Conservation (phyloP, 257 asterid species). For the Cordia subcordata region DNA sequence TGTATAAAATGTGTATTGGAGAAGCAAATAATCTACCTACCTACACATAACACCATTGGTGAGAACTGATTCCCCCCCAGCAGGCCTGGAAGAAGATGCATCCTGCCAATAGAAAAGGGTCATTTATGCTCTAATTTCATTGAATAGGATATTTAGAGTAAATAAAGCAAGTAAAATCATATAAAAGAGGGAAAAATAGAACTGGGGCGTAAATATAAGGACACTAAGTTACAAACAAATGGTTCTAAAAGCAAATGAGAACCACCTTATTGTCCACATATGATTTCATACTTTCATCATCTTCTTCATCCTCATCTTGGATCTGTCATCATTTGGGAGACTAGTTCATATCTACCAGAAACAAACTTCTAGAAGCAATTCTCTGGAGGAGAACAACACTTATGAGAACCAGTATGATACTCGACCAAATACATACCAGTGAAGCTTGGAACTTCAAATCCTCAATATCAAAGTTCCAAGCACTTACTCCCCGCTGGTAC, state of each 20-base stretch:
- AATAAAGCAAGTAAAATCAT: background rate
- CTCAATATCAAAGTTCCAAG: constrained; percentile 74
- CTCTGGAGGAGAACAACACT: background rate
- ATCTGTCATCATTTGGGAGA: constrained; percentile 36
- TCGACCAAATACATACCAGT: constrained; percentile 37
- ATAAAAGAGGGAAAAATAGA: background rate
- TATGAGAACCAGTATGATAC: background rate
- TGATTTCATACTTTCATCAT: constrained; percentile 33
- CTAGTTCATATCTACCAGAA: background rate
- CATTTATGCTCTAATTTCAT: background rate
- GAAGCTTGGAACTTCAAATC: constrained; percentile 88
- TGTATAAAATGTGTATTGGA: too few relatives aligned
- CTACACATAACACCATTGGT: background rate
- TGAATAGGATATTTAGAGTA: background rate
- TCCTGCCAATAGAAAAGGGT: background rate
- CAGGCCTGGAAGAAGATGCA: background rate
- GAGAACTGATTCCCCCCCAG: background rate
- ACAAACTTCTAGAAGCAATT: background rate
- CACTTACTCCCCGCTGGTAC: constrained; percentile 78
- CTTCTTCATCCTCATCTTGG: constrained; percentile 69
- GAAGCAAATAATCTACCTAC: background rate
- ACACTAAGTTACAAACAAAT: background rate
- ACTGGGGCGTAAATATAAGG: background rate
- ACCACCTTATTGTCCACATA: constrained; percentile 41
- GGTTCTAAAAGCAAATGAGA: background rate